phyloP scores from a whole-genome alignment of 176 grass and related monocot genomes.

The Rhynchospora tenuis region DNA sequence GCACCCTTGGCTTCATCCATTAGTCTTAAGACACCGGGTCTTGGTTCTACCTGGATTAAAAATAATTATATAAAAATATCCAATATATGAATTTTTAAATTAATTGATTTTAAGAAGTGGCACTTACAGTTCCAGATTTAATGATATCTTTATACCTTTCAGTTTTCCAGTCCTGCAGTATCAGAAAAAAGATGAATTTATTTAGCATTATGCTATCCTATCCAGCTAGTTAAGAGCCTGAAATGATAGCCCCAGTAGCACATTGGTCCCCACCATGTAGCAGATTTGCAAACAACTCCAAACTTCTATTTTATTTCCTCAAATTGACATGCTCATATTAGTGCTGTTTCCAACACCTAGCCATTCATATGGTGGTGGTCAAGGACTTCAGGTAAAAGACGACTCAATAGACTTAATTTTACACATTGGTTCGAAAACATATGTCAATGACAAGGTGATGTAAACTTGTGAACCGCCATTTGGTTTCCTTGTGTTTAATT shows the following conservation, averaged over 20 bases:
- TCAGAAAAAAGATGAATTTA: conserved; percentile 4
- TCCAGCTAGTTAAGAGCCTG: background rate
- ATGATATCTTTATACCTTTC: conserved; percentile 96
- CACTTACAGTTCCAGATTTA: conserved; percentile 87
- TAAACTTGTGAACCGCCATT: background rate
- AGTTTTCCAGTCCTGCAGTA: conserved; percentile 93
- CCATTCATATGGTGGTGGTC: background rate
- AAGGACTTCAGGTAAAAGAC: background rate
- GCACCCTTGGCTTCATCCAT: conserved; percentile 97
- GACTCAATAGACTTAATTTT: background rate
- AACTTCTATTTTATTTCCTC: background rate
- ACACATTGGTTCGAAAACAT: background rate
- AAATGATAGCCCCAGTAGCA: background rate
- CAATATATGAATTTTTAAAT: background rate
- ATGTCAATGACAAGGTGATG: background rate
- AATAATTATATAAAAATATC: conserved; percentile 9
- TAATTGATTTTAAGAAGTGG: background rate
- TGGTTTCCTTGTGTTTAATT: background rate
- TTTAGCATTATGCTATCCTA: background rate
- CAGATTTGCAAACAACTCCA: background rate
- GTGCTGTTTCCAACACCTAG: background rate
- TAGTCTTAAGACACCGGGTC: conserved; percentile 71
- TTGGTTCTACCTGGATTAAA: conserved; percentile 60
- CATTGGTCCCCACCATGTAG: background rate
- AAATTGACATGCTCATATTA: background rate